These are phyloP conservation scores for Eragrostis tef DNA, from an alignment of 202 grass and related monocot genomes.

Conservation along the genomic window DNA sequence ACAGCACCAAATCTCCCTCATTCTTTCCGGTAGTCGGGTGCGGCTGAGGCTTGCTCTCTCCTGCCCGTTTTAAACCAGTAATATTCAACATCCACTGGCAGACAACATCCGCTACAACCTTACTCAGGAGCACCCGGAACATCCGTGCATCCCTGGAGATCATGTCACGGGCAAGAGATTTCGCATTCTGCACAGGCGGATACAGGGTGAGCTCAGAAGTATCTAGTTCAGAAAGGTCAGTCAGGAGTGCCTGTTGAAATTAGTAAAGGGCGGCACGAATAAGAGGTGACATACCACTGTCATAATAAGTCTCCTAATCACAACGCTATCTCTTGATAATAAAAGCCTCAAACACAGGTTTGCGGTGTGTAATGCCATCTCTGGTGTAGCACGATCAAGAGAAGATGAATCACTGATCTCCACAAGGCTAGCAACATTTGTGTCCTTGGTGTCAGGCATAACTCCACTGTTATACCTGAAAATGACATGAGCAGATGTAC, in stretches of 20 bases:
- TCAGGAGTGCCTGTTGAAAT: slow-evolving; percentile 4
- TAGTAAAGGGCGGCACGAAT: neutral
- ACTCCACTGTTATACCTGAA: slow-evolving; percentile 39
- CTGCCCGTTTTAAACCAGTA: slow-evolving; percentile 25
- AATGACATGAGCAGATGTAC: neutral
- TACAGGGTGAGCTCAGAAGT: slow-evolving; percentile 27
- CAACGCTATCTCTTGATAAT: slow-evolving; percentile 64
- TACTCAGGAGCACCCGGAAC: slow-evolving; percentile 61
- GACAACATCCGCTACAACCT: slow-evolving; percentile 60
- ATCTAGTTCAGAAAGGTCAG: neutral
- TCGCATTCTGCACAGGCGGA: slow-evolving; percentile 62
- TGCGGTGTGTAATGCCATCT: slow-evolving; percentile 54
- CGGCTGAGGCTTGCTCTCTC: neutral
- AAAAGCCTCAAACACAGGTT: slow-evolving; percentile 74
- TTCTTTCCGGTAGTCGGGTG: neutral
- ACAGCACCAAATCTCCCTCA: slow-evolving; percentile 14
- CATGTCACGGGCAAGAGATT: slow-evolving; percentile 67
- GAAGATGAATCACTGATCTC: slow-evolving; percentile 41
- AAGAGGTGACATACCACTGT: slow-evolving; percentile 60
- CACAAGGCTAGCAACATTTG: slow-evolving; percentile 45
- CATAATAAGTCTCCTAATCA: slow-evolving; percentile 85
- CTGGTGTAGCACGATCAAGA: slow-evolving; percentile 38
- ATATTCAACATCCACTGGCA: slow-evolving; percentile 70
- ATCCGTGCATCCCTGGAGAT: slow-evolving; percentile 67
- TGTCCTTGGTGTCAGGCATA: slow-evolving; percentile 45